phyloP scores from a whole-genome alignment of 768 basidiomycete genomes.

The Termitomyces sp. region DNA sequence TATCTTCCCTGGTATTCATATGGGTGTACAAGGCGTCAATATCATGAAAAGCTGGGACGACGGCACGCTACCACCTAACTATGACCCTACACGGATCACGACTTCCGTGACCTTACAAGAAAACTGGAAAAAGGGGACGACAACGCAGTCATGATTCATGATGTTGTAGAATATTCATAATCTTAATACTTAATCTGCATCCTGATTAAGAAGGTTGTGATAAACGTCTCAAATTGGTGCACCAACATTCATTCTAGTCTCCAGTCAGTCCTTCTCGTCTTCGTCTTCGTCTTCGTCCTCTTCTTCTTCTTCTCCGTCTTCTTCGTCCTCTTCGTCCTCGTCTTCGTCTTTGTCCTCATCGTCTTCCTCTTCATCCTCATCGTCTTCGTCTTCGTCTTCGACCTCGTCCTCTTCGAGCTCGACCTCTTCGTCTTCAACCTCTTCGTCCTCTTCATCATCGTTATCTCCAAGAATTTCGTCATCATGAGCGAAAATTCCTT shows the following conservation, averaged over 20 bases:
- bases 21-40: constrained; percentile 73
- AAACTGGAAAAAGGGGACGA: constrained; percentile 19
- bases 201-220: neutral
- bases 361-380: neutral
- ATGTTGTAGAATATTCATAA: constrained; percentile 4
- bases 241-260: neutral
- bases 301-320: no score
- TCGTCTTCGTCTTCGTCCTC: neutral
- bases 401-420: constrained; percentile 6
- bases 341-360: constrained; percentile 9
- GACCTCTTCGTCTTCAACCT: neutral
- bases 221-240: neutral
- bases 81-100: constrained; percentile 34
- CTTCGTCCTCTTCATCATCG: neutral
- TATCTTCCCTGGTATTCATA: constrained; percentile 77
- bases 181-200: constrained; percentile 3
- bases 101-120: constrained; percentile 32
- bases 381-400: neutral
- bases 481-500: neutral
- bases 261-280: neutral
- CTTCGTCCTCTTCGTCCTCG: neutral
- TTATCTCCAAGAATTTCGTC: no score
- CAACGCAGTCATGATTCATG: constrained; percentile 9
- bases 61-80: constrained; percentile 54
- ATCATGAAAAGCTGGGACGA: constrained; percentile 82